Evolutionary conservation across 768 basidiomycete genomes (phyloP), one percentile per base, ranked within the genome.

Genomic region (Gymnopilus junonius): DNA sequence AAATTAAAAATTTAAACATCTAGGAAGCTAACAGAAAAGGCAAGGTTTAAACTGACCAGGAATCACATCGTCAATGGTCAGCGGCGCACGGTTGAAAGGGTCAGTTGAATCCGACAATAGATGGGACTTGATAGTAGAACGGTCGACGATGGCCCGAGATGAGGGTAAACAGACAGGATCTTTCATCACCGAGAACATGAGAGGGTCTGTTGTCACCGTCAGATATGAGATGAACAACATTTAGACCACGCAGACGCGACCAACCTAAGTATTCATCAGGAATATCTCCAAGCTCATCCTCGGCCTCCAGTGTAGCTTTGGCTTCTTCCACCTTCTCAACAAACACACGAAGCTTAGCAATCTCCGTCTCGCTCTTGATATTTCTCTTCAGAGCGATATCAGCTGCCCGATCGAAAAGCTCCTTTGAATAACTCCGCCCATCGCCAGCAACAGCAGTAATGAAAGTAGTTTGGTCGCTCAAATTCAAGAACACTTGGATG

Each of bases 251-350:
- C 40, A 55, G 11, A 59, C 35, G 62, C 34, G 55, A 65, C 88
- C 55, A 69, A 95, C 95, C 96, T 54, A 95, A 75, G 83, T 91
- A 99, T 73, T 99, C 97, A 43, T 99, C 97, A 0, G 97, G 97
- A 55, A 96, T 77, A 20, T 99, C 97, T 31, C 92, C 95, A 29
- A 95, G 78, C 70, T 96, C 95, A 21, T 97, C 93, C 71, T 97
- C 95, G 35, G 90, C 95, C 69, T 93, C 90, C 61, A 98, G 82
- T 10, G 79, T 82, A n/a, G 82, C 83, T 74, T 88, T 94, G 59
- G 87, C 86, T 69, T 87, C 91, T 74, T 99, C 97, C 1, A 97
- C 95, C 70, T 89, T 91, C 45, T 76, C 80, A 14, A 93, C 88
- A 74, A 99, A 94, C 39, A 79, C 68, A 50, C 83, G 72, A 27